These are phyloP conservation scores for Cladosporium oxysporum DNA, from an alignment of 2,329 filamentous ascomycete species.

Conservation along the genomic window DNA sequence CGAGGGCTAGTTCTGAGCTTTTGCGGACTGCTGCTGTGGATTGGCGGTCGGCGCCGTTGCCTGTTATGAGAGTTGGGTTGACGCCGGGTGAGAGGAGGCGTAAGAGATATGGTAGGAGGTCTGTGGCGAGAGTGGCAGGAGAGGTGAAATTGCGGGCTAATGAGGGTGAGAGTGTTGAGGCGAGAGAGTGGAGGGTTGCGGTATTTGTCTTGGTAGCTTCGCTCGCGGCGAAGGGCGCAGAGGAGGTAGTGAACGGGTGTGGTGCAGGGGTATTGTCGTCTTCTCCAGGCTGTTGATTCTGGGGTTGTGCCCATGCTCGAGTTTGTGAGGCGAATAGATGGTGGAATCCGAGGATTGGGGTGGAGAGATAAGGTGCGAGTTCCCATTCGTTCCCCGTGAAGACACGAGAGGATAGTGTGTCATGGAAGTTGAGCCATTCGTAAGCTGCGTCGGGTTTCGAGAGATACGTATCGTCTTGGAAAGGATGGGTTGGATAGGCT, in stretches of 20 bases:
- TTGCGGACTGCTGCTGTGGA: conserved; percentile 83
- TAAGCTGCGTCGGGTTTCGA: conserved; percentile 85
- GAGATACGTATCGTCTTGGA: conserved; percentile 88
- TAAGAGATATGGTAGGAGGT: conserved; percentile 81
- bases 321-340: conserved; percentile 79
- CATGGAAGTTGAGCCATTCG: conserved; percentile 95
- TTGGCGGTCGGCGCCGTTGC: conserved; percentile 37
- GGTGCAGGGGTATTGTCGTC: conserved; percentile 32
- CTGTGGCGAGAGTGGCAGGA: conserved; percentile 72
- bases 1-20: conserved; percentile 78
- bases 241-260: conserved; percentile 76
- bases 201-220: conserved; percentile 80
- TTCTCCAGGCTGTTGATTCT: conserved; percentile 43
- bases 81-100: conserved; percentile 85
- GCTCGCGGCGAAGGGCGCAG: conserved; percentile 77
- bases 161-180: conserved; percentile 69
- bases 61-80: conserved; percentile 82
- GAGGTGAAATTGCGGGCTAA: conserved; percentile 78
- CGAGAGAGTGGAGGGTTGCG: conserved; percentile 71
- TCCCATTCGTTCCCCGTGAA: conserved; percentile 93
- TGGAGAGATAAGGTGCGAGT: conserved; percentile 79
- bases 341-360: conserved; percentile 87
- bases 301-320: conserved; percentile 50
- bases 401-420: conserved; percentile 74
- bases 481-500: conserved; percentile 82